Percentiles rank a stretch among this genome's conserved stretches.
Evolutionary conservation across 2,329 filamentous ascomycete genomes (phyloP).

Genomic region (Xenosphaeropsis pyriputrescens): DNA sequence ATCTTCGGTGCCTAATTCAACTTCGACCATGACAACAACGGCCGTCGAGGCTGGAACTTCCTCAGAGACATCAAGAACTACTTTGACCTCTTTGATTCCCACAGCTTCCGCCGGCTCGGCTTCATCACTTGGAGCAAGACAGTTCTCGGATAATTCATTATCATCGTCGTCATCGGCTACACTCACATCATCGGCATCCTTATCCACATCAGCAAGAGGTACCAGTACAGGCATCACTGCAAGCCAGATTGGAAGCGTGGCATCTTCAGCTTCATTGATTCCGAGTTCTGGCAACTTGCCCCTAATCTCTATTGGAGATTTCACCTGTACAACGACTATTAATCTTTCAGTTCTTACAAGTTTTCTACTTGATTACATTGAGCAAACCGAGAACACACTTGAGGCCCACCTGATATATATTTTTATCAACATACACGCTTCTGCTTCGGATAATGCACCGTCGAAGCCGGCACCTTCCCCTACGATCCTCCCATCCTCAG

Average conservation of each 20-base stretch:
- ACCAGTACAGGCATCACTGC: slow-evolving; percentile 1
- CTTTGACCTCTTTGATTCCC: not conserved
- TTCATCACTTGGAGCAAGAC: not conserved
- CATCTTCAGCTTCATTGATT: slow-evolving; percentile 6
- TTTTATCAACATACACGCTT: slow-evolving; percentile 43
- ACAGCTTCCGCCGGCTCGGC: not conserved
- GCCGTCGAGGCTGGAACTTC: slow-evolving; percentile 8
- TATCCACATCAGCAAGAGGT: slow-evolving; percentile 1
- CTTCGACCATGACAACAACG: slow-evolving; percentile 9
- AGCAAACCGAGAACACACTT: slow-evolving; percentile 34
- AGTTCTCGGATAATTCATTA: not conserved
- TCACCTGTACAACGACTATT: slow-evolving; percentile 36
- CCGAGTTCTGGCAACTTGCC: slow-evolving; percentile 11
- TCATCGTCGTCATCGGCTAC: not conserved
- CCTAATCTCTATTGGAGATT: slow-evolving; percentile 32
- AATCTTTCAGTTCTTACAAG: slow-evolving; percentile 32
- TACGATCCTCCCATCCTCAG: slow-evolving; percentile 25
- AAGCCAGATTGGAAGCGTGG: slow-evolving; percentile 8
- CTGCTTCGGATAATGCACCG: slow-evolving; percentile 26
- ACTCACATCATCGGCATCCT: not conserved
- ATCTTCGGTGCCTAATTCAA: slow-evolving; percentile 7
- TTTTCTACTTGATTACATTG: slow-evolving; percentile 36
- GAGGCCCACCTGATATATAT: slow-evolving; percentile 37
- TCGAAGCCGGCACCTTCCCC: slow-evolving; percentile 24
- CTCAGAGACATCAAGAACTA: slow-evolving; percentile 2